A percentile compares a stretch with the other conserved stretches of the same genome.
Conservation (phyloP, 495 filamentous ascomycete genomes). For the Trichoderma parareesei region DNA sequence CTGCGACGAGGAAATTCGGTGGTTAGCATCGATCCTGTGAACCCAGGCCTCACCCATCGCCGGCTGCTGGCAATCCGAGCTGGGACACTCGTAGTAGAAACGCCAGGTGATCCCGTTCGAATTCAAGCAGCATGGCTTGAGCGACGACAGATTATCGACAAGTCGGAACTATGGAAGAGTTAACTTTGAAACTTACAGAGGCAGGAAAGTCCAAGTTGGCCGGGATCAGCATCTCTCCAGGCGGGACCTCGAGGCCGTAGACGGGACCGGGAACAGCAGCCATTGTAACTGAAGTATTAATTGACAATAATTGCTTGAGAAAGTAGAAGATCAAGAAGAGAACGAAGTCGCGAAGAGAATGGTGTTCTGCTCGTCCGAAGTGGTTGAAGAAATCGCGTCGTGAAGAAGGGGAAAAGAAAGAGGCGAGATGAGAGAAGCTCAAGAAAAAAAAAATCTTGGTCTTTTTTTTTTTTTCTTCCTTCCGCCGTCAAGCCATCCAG, state of each 20-base stretch:
- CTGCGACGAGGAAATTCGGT: constrained; percentile 33
- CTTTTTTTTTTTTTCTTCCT: constrained; percentile 9
- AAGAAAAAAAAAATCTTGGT: constrained; percentile 7
- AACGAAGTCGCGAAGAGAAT: background rate
- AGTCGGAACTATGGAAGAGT: background rate
- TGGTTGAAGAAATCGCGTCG: constrained; percentile 5
- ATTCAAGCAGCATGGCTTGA: background rate
- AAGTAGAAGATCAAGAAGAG: background rate
- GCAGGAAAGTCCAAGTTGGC: constrained; percentile 68
- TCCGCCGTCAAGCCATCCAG: background rate
- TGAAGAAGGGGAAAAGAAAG: constrained; percentile 4
- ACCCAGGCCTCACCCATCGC: background rate
- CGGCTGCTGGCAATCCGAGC: background rate
- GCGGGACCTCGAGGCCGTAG: constrained; percentile 81
- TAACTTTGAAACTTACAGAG: constrained; percentile 53
- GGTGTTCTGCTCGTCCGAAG: constrained; percentile 1
- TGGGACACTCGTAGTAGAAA: background rate
- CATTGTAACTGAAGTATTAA: constrained; percentile 16
- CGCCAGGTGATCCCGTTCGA: background rate
- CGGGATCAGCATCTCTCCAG: constrained; percentile 67
- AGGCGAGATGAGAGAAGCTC: constrained; percentile 4
- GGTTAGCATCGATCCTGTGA: constrained; percentile 13
- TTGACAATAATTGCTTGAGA: background rate
- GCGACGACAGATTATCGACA: background rate
- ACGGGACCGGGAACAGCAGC: constrained; percentile 65